Base-by-base conservation (phyloP, 345 rosid species). In the Populus pruinosa region DNA sequence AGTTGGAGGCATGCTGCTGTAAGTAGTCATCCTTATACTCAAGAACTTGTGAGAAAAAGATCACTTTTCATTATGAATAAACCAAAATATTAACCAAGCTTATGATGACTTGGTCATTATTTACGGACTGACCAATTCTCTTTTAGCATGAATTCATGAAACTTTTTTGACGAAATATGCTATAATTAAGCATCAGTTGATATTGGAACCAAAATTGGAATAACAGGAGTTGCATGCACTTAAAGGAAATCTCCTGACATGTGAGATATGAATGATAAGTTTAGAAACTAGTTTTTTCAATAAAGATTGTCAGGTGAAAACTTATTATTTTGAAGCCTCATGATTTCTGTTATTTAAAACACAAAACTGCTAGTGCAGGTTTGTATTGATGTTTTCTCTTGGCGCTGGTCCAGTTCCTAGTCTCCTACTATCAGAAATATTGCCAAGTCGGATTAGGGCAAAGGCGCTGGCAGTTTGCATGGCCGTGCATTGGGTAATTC, bases 361-460 rank as follows among this genome's bases (percentile, higher is more conserved):
- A 14, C 23, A 25, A 64, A 50, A 25, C 71, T 71, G 69, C 62
- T 75, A 44, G 61, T 87, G 89, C 94, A 95, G 98, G 90, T 85
- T 90, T 86, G 98, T 95, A 79, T 82, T 91, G 77, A 78, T 89
- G 63, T 95, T 90, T 85, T 84, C 98, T 49, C 82, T 89, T 20
- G 98, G 97, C 81, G 98, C 96, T 76, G 99, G 98, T 83, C 98
- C 98, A 66, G 97, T 95, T 75, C 99, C 98, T 70, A 79, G 94
- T 81, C 88, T 93, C 69, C 96, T 93, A 65, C 84, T 95, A 67
- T 91, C 99, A 75, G 97, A 95, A 88, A 93, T 90, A 87, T 91
- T 94, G 77, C 94, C 98, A 39, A 86, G 84, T 83, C 91, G 91
- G 69, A 88, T 93, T 75, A 90, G 97, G 76, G 99, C 94, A 41